These are phyloP conservation scores for Schizophyllum amplum DNA, from an alignment of 1,284 basidiomycete species.

Conservation along the genomic window DNA sequence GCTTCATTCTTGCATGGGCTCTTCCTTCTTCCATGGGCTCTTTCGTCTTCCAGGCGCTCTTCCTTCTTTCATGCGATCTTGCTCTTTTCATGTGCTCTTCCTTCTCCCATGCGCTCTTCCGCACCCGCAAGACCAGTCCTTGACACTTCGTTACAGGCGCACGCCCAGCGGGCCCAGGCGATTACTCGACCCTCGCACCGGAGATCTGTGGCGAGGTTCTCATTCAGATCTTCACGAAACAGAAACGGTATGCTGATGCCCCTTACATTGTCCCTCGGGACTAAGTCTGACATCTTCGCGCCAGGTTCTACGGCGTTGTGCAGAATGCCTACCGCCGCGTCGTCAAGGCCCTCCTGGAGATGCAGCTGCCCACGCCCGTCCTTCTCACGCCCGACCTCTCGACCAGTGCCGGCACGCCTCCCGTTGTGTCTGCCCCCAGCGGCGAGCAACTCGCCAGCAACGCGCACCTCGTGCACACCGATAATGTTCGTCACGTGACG, in stretches of 20 bases:
- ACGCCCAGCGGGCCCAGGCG: slow-evolving; percentile 38
- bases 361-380: neutral
- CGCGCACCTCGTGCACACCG: no score
- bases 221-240: slow-evolving; percentile 59
- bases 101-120: no score
- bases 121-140: slow-evolving; percentile 1
- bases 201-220: slow-evolving; percentile 53
- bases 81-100: no score
- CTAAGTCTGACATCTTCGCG: neutral
- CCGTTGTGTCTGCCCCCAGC: no score
- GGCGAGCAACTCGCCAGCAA: no score
- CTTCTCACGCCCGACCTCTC: neutral
- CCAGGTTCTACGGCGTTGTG: slow-evolving; percentile 14
- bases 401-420: no score
- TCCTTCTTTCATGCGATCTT: no score
- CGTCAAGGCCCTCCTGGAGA: neutral
- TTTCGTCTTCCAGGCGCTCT: neutral
- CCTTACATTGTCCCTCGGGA: neutral
- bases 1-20: neutral
- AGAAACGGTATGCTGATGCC: slow-evolving; percentile 26
- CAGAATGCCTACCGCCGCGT: neutral
- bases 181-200: slow-evolving; percentile 58
- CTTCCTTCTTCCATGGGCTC: neutral
- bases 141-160: slow-evolving; percentile 29
- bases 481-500: neutral